Evolutionary conservation across 2,329 filamentous ascomycete genomes (phyloP).

Genomic region (Onygenales sp.): DNA sequence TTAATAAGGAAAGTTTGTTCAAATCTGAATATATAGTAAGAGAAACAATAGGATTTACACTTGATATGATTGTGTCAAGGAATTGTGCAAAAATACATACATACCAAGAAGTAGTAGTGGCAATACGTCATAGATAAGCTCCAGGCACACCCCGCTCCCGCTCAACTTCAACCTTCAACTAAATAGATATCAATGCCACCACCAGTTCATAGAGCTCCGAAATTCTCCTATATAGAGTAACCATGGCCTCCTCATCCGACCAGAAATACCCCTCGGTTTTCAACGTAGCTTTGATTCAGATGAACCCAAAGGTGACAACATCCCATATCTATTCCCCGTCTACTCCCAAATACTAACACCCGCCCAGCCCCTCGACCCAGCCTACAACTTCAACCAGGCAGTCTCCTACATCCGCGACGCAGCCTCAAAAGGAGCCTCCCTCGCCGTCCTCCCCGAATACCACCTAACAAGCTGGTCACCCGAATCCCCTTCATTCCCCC

Average conservation of each 20-base stretch:
- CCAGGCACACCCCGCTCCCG: no score
- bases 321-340: neutral
- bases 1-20: neutral
- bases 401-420: constrained; percentile 35
- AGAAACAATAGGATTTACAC: neutral
- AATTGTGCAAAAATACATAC: neutral
- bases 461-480: constrained; percentile 45
- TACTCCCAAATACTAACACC: neutral
- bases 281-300: neutral
- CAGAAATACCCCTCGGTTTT: neutral
- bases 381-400: constrained; percentile 16
- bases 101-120: no score
- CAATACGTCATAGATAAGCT: no score
- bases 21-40: neutral
- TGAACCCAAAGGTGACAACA: neutral
- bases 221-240: neutral
- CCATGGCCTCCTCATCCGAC: neutral
- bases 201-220: neutral
- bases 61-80: neutral
- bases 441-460: constrained; percentile 52
- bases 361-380: neutral
- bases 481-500: constrained; percentile 36
- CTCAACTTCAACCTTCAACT: no score
- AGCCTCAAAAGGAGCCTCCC: constrained; percentile 34
- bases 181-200: no score